These are phyloP conservation scores for Prunus kanzakura DNA, from an alignment of 306 rosid genomes.

Conservation along the genomic window DNA sequence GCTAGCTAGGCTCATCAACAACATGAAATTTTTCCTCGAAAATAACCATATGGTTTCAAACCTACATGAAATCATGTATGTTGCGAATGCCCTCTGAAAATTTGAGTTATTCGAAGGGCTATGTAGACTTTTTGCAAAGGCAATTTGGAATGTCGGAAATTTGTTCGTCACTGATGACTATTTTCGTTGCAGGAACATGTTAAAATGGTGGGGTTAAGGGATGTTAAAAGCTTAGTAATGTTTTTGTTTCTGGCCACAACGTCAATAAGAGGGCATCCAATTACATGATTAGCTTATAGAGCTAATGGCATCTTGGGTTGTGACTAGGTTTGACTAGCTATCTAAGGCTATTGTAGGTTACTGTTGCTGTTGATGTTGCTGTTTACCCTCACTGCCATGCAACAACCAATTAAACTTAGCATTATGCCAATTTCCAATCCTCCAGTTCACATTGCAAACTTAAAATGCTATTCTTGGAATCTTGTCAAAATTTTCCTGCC, in stretches of 20 bases:
- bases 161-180: too few species aligned
- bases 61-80: too few species aligned
- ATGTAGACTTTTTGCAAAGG: too few species aligned
- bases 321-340: constrained; percentile 1
- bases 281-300: background rate
- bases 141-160: too few species aligned
- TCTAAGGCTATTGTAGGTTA: background rate
- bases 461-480: background rate
- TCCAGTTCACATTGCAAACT: constrained; percentile 1
- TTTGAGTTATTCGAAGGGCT: too few species aligned
- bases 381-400: constrained; percentile 54
- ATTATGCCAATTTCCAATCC: too few species aligned
- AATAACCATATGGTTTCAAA: too few species aligned
- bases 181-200: too few species aligned
- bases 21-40: too few species aligned
- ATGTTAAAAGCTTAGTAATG: background rate
- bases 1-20: too few species aligned
- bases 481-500: constrained; percentile 5
- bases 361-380: constrained; percentile 11
- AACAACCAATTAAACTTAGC: constrained; percentile 17
- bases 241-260: background rate
- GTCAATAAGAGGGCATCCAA: background rate
- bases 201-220: too few species aligned
- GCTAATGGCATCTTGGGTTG: background rate
- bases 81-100: too few species aligned